Evolutionary conservation across 805 yeast genomes (phyloP).

Genomic region (Ogataea trehalophila): DNA sequence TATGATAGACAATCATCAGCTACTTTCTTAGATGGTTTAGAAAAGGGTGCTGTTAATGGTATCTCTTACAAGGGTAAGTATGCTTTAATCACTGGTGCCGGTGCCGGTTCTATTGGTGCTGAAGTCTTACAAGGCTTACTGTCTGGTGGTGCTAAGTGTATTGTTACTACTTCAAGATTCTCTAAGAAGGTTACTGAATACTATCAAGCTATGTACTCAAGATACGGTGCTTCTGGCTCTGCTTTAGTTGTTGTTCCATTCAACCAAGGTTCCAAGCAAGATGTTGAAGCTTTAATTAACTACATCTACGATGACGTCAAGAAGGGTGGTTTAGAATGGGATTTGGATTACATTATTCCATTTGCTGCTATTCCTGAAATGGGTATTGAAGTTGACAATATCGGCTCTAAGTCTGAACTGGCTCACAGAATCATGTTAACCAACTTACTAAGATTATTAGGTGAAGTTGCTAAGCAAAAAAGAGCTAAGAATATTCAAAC

Average conservation of each 20-base stretch:
- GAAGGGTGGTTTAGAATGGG: slow-evolving; percentile 96
- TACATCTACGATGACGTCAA: slow-evolving; percentile 80
- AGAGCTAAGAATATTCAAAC: slow-evolving; percentile 73
- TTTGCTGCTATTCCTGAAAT: slow-evolving; percentile 99
- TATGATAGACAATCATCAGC: slow-evolving; percentile 79
- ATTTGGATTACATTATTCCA: slow-evolving; percentile 91
- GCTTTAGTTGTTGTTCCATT: slow-evolving; percentile 95
- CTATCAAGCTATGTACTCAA: slow-evolving; percentile 89
- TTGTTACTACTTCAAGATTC: slow-evolving; percentile 94
- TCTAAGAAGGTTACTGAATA: slow-evolving; percentile 92
- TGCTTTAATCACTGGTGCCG: slow-evolving; percentile 96
- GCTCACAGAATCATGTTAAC: slow-evolving; percentile 99
- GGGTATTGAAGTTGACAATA: slow-evolving; percentile 89
- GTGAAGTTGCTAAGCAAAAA: slow-evolving; percentile 83
- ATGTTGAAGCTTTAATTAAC: slow-evolving; percentile 77
- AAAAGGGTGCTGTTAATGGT: slow-evolving; percentile 92
- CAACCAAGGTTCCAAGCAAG: slow-evolving; percentile 96
- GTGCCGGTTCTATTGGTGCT: slow-evolving; percentile 98
- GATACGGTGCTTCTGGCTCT: slow-evolving; percentile 90
- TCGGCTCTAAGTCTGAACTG: slow-evolving; percentile 92
- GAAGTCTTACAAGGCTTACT: slow-evolving; percentile 91
- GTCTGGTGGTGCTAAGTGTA: slow-evolving; percentile 96
- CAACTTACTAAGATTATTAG: slow-evolving; percentile 86
- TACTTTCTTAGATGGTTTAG: slow-evolving; percentile 81
- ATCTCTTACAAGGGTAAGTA: slow-evolving; percentile 82